phyloP scores from a whole-genome alignment of 225 moss, liverwort and hornwort genomes.

The Pleurozium schreberi region DNA sequence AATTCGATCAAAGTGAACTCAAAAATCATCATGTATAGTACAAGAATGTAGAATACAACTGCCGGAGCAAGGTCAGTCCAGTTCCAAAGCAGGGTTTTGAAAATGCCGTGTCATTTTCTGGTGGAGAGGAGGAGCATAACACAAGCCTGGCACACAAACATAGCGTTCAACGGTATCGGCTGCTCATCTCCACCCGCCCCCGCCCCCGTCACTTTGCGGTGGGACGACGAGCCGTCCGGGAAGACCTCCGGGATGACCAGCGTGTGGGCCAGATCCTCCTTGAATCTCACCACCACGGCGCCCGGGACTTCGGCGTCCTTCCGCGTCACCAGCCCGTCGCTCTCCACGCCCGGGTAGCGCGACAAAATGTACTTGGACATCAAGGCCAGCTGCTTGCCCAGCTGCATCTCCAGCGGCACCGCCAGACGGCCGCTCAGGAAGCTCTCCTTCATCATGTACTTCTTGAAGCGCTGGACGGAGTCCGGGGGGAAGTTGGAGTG shows the following conservation, averaged over 20 bases:
- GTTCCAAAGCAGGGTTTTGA: not conserved
- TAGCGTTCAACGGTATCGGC: constrained; percentile 7
- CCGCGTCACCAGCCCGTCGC: constrained; percentile 80
- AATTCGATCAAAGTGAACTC: not conserved
- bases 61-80: not conserved
- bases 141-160: constrained; percentile 24
- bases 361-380: constrained; percentile 23
- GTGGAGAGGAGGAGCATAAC: constrained; percentile 14
- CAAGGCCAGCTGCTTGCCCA: constrained; percentile 29
- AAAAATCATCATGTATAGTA: not conserved
- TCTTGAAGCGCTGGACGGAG: constrained; percentile 33
- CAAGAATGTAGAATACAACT: not conserved
- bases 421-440: constrained; percentile 2
- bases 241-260: constrained; percentile 27
- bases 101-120: not conserved
- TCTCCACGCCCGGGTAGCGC: constrained; percentile 40
- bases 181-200: not conserved
- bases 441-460: constrained; percentile 30
- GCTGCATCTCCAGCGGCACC: constrained; percentile 30
- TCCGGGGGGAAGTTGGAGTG: constrained; percentile 63
- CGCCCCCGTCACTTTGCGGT: not conserved
- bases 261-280: constrained; percentile 64
- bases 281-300: constrained; percentile 53
- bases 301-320: constrained; percentile 79
- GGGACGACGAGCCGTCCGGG: not conserved